phyloP scores from a whole-genome alignment of 208 protist genomes.

The Leishmania turanica region DNA sequence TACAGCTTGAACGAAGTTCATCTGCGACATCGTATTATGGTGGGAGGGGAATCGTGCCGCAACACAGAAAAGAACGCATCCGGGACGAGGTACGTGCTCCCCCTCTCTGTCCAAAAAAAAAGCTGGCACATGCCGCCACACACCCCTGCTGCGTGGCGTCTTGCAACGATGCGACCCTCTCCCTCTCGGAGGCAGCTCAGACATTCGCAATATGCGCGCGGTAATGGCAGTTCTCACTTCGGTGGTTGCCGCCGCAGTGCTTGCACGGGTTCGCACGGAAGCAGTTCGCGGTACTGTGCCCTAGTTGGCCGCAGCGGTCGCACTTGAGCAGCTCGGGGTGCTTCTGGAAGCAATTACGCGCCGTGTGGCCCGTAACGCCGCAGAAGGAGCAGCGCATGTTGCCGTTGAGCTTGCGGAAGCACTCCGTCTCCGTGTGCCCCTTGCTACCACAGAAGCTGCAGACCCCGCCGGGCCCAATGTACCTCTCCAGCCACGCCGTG shows the following conservation, averaged over 20 bases:
- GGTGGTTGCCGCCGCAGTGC: constrained; percentile 86
- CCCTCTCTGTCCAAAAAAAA: neutral
- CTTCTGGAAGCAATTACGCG: constrained; percentile 73
- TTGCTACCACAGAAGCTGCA: constrained; percentile 78
- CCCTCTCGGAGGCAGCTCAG: constrained; percentile 1
- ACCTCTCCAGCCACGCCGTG: constrained; percentile 67
- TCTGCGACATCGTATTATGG: neutral
- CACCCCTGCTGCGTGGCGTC: neutral
- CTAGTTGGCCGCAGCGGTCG: constrained; percentile 80
- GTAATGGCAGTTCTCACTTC: constrained; percentile 82
- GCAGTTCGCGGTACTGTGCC: constrained; percentile 75
- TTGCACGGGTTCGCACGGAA: constrained; percentile 88
- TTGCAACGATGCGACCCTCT: neutral
- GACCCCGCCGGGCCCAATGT: constrained; percentile 76
- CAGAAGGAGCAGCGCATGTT: constrained; percentile 56
- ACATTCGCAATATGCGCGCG: constrained; percentile 2
- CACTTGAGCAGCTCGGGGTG: constrained; percentile 89
- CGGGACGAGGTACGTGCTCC: neutral
- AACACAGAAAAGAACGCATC: neutral
- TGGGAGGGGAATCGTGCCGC: neutral
- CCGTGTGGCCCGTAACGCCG: constrained; percentile 76
- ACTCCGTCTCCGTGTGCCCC: constrained; percentile 87
- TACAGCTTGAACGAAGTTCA: neutral
- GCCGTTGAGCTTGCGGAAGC: constrained; percentile 76
- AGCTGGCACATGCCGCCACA: neutral